Conservation (phyloP, 192 early-diverging fungal species). For the Entomortierella chlamydospora region DNA sequence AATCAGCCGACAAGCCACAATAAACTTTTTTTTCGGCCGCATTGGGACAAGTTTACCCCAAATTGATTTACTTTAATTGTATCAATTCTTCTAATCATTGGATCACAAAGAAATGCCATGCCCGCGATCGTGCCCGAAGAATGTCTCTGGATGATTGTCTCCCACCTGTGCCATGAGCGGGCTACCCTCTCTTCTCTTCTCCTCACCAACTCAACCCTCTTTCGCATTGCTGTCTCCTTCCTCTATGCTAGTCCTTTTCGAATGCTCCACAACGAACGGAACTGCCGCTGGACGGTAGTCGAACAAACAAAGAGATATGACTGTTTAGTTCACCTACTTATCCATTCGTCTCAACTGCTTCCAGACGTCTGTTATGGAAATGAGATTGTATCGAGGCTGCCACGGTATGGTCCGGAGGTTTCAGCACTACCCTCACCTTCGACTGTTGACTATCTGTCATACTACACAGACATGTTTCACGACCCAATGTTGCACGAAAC, state of each 20-base stretch:
- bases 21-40: conserved; percentile 3
- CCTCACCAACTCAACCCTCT: conserved; percentile 20
- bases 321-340: conserved; percentile 27
- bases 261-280: conserved; percentile 30
- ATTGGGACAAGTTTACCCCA: neutral
- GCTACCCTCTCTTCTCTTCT: conserved; percentile 34
- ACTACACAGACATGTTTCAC: conserved; percentile 47
- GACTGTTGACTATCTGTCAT: conserved; percentile 46
- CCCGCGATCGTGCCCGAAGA: conserved; percentile 37
- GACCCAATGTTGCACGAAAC: conserved; percentile 49
- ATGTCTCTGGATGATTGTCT: conserved; percentile 52
- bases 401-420: conserved; percentile 42
- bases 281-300: conserved; percentile 25
- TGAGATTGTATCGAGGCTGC: conserved; percentile 4
- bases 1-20: neutral
- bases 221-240: conserved; percentile 39
- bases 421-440: conserved; percentile 21
- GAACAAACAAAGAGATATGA: conserved; percentile 38
- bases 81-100: neutral
- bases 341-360: conserved; percentile 36
- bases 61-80: neutral
- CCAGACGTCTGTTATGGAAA: neutral
- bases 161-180: conserved; percentile 26
- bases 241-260: conserved; percentile 46
- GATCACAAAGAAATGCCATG: conserved; percentile 29